Evolutionary conservation across 106 monocot species (phyloP).

Genomic region (Phalaenopsis aphrodite): DNA sequence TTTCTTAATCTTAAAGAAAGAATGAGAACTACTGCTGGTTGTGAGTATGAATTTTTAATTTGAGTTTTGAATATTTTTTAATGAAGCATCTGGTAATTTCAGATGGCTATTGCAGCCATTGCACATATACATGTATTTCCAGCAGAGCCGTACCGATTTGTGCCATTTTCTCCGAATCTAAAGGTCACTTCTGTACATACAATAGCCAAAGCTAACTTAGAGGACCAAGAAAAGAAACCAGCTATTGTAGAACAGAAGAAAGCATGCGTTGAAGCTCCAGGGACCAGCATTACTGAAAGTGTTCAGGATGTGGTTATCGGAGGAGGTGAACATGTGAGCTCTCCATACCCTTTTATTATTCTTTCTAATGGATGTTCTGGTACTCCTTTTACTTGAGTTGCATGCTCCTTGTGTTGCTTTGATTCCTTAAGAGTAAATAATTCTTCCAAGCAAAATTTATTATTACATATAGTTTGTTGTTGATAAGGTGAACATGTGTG

Average conservation of each 20-base stretch:
- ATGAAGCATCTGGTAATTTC: background rate
- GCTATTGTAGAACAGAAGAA: slow-evolving; percentile 43
- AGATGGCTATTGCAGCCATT: slow-evolving; percentile 89
- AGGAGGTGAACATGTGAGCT: slow-evolving; percentile 71
- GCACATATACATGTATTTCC: slow-evolving; percentile 71
- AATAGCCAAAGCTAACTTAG: slow-evolving; percentile 27
- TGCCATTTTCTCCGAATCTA: slow-evolving; percentile 27
- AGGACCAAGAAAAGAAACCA: slow-evolving; percentile 18
- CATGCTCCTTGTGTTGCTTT: no score
- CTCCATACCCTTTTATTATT: background rate
- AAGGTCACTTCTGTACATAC: slow-evolving; percentile 24
- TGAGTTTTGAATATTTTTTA: background rate
- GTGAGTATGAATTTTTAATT: background rate
- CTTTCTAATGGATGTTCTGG: no score
- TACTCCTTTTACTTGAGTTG: no score
- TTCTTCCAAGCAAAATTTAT: no score
- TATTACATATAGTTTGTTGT: no score
- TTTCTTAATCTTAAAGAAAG: background rate
- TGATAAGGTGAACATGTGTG: no score
- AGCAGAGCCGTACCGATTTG: slow-evolving; percentile 36
- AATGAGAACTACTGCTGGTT: background rate
- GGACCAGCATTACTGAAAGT: slow-evolving; percentile 69
- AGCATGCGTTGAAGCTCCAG: slow-evolving; percentile 53
- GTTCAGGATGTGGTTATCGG: slow-evolving; percentile 79
- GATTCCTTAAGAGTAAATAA: no score